phyloP scores from a whole-genome alignment of 2,329 filamentous ascomycete genomes.

The Thielaviopsis euricoi region DNA sequence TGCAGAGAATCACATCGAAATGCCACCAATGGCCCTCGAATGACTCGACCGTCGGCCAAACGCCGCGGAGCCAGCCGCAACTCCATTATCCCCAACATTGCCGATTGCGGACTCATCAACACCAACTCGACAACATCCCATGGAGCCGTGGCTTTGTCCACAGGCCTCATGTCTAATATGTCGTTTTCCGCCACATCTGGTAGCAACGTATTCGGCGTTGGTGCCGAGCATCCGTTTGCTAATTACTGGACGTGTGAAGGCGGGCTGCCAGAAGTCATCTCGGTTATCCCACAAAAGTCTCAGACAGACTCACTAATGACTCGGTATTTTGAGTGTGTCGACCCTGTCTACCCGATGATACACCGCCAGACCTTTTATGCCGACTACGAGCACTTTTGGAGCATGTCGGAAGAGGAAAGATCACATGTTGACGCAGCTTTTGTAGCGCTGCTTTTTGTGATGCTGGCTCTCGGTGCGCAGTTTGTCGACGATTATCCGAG shows the following conservation, averaged over 20 bases:
- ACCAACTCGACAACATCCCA: slow-evolving; percentile 22
- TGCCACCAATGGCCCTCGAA: slow-evolving; percentile 34
- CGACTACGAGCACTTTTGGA: slow-evolving; percentile 68
- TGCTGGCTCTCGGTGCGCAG: slow-evolving; percentile 64
- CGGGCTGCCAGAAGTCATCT: slow-evolving; percentile 57
- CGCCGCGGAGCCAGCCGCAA: slow-evolving; percentile 25
- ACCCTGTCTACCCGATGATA: slow-evolving; percentile 69
- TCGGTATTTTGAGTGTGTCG: slow-evolving; percentile 54
- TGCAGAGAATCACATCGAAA: slow-evolving; percentile 16
- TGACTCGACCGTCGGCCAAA: slow-evolving; percentile 42
- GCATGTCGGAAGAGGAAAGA: slow-evolving; percentile 39
- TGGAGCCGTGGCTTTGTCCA: slow-evolving; percentile 37
- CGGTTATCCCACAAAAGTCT: slow-evolving; percentile 56
- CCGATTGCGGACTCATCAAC: slow-evolving; percentile 32
- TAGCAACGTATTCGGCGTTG: slow-evolving; percentile 68
- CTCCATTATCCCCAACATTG: slow-evolving; percentile 35
- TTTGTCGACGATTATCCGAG: slow-evolving; percentile 47
- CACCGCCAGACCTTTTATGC: slow-evolving; percentile 59
- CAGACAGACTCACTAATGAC: slow-evolving; percentile 55
- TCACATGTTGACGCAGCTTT: slow-evolving; percentile 48
- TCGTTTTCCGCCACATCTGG: slow-evolving; percentile 54
- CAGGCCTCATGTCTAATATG: slow-evolving; percentile 52
- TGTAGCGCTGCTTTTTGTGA: slow-evolving; percentile 57
- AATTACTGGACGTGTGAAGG: slow-evolving; percentile 76
- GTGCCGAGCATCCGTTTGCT: slow-evolving; percentile 61